phyloP scores from a whole-genome alignment of 2,329 filamentous ascomycete genomes.

The Phoma sp. region DNA sequence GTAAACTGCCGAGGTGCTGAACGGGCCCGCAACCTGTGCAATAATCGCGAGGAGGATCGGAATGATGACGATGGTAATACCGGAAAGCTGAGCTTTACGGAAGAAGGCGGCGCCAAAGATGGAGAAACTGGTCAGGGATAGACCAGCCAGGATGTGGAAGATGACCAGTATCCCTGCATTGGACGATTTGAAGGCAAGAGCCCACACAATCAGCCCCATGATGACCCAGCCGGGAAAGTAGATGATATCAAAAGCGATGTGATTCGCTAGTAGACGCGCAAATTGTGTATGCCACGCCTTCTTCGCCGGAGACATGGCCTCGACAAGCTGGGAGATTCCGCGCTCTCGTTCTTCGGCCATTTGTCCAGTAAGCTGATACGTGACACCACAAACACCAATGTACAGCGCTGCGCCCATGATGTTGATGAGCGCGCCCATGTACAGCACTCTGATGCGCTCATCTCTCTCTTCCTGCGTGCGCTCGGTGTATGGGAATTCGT shows the following conservation, averaged over 20 bases:
- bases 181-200: slow-evolving; percentile 58
- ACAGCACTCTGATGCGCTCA: slow-evolving; percentile 69
- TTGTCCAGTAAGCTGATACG: slow-evolving; percentile 85
- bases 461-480: slow-evolving; percentile 71
- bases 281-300: slow-evolving; percentile 78
- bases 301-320: slow-evolving; percentile 86
- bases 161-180: slow-evolving; percentile 54
- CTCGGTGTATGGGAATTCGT: slow-evolving; percentile 80
- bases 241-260: slow-evolving; percentile 78
- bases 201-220: slow-evolving; percentile 72
- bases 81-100: slow-evolving; percentile 84
- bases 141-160: slow-evolving; percentile 76
- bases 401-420: slow-evolving; percentile 82
- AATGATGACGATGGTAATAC: slow-evolving; percentile 76
- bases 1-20: slow-evolving; percentile 68
- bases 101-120: slow-evolving; percentile 85
- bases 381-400: slow-evolving; percentile 78
- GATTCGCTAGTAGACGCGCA: slow-evolving; percentile 78
- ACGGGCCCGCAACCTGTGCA: slow-evolving; percentile 73
- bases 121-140: slow-evolving; percentile 79
- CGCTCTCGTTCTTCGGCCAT: slow-evolving; percentile 85
- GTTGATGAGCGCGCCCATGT: slow-evolving; percentile 75
- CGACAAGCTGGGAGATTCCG: slow-evolving; percentile 86
- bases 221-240: slow-evolving; percentile 86
- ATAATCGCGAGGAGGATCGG: slow-evolving; percentile 80